phyloP scores from a whole-genome alignment of 78 protist species.

The Acrasis kona region DNA sequence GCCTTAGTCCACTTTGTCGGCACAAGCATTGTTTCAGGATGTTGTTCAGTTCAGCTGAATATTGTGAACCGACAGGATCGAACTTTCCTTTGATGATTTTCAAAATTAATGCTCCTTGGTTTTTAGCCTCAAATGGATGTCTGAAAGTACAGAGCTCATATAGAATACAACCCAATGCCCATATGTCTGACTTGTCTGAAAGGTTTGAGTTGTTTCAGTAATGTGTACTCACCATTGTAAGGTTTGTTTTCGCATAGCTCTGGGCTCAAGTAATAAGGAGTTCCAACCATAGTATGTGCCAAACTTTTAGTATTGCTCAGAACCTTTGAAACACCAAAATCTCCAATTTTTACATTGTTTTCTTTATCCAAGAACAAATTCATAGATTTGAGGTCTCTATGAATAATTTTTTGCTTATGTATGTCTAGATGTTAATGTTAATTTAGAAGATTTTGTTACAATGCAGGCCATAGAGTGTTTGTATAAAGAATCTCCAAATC shows the following conservation, averaged over 20 bases:
- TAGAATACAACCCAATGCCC: conserved; percentile 23
- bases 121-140: conserved; percentile 55
- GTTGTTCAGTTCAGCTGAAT: conserved; percentile 38
- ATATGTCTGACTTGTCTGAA: conserved; percentile 2
- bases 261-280: conserved; percentile 47
- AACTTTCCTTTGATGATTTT: conserved; percentile 68
- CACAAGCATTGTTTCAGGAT: conserved; percentile 32
- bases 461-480: conserved; percentile 17
- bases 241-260: conserved; percentile 48
- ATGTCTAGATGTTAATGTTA: background rate
- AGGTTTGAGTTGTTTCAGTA: too few relatives aligned
- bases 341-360: conserved; percentile 25
- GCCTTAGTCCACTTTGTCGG: conserved; percentile 36
- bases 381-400: conserved; percentile 56
- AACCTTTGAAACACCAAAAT: conserved; percentile 37
- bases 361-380: conserved; percentile 39
- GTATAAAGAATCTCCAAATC: conserved; percentile 4
- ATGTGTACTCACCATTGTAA: too few relatives aligned
- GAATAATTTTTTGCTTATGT: conserved; percentile 16
- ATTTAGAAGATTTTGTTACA: conserved; percentile 7
- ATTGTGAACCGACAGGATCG: conserved; percentile 65
- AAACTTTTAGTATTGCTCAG: background rate
- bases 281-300: conserved; percentile 27
- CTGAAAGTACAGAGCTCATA: conserved; percentile 25
- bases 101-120: too few relatives aligned